Conservation (phyloP, 192 early-diverging fungal species). For the Umbelopsis isabellina region DNA sequence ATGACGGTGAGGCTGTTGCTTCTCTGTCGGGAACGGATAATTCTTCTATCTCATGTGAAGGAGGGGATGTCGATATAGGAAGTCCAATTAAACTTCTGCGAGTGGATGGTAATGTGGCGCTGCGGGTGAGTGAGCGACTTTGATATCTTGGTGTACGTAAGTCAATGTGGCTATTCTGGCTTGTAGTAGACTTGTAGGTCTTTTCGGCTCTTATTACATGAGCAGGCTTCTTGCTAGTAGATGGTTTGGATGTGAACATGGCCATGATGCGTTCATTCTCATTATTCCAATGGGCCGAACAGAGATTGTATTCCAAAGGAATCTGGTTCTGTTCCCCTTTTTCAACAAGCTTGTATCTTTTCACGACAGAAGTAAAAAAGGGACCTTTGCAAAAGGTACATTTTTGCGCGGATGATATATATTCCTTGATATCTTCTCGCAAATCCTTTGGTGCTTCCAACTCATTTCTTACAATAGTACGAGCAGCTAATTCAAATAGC, state of each 20-base stretch:
- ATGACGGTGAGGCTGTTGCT: neutral
- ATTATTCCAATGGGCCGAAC: slow-evolving; percentile 74
- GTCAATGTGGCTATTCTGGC: neutral
- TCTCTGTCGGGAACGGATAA: neutral
- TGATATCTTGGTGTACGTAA: neutral
- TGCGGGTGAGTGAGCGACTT: neutral
- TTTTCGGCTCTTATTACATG: slow-evolving; percentile 14
- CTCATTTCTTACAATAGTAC: slow-evolving; percentile 70
- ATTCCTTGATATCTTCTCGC: slow-evolving; percentile 61
- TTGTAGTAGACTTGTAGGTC: neutral
- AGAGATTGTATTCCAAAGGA: slow-evolving; percentile 73
- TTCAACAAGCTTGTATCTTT: slow-evolving; percentile 65
- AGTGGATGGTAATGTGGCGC: neutral
- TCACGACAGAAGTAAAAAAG: slow-evolving; percentile 66
- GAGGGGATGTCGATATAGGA: neutral
- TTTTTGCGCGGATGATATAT: slow-evolving; percentile 56
- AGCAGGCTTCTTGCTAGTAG: slow-evolving; percentile 12
- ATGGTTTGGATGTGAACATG: slow-evolving; percentile 50
- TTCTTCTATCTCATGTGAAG: neutral
- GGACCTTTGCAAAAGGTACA: slow-evolving; percentile 85
- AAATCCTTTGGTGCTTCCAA: slow-evolving; percentile 56
- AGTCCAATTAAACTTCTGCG: neutral
- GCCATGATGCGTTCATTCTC: slow-evolving; percentile 67
- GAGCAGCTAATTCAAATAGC: slow-evolving; percentile 76
- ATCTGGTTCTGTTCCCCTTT: slow-evolving; percentile 52